Evolutionary conservation across 108 stramenopile species (phyloP), one percentile per base, ranked within the genome.

Genomic region (Cyclotella baltica): DNA sequence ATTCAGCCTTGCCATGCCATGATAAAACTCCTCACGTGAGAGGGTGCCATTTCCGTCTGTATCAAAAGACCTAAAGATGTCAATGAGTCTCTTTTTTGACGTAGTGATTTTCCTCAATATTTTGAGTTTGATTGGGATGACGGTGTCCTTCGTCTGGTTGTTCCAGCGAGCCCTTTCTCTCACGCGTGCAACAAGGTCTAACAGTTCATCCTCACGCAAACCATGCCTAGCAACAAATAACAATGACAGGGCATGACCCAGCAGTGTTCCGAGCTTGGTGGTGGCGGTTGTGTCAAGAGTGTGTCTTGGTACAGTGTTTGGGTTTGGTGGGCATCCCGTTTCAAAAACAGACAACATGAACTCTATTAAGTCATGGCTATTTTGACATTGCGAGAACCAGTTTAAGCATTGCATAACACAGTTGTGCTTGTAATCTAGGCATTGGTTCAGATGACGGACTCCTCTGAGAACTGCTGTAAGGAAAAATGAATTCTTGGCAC

Each of bases 171-270:
- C 62, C 30, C 77, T 61, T 37, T 85, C 48, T 36, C 23, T 10
- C 33, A 78, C 75, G n/a, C 50, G 48, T 19, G 37, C 64, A 27
- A 90, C 79, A 15, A 88, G 61, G 8, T 80, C 72, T 22, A 83
- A 78, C 6, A 90, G 62, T 65, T 90, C 89, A 35, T 65, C 43
- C 58, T 87, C 89, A 37, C 69, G 83, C 22, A 90, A 67, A n/a
- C 89, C 89, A 35, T 90, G 87, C 18, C 89, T 72, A 4, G 84
- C 71, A 0, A 84, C 85, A 57, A 83, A 87, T 15, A 90, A 62
- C 3, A 87, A 74, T 3, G 85, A 83, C 48, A 90, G 56, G 18
- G 87, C 38, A 63, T 85, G 52, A 13, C 85, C 84, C 11, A 90
- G 40, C 25, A 87, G 13, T 13, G 30, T 19, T 13, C 85, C 87